phyloP scores from a whole-genome alignment of 2,329 filamentous ascomycete species.

The Periconia macrospinosa region DNA sequence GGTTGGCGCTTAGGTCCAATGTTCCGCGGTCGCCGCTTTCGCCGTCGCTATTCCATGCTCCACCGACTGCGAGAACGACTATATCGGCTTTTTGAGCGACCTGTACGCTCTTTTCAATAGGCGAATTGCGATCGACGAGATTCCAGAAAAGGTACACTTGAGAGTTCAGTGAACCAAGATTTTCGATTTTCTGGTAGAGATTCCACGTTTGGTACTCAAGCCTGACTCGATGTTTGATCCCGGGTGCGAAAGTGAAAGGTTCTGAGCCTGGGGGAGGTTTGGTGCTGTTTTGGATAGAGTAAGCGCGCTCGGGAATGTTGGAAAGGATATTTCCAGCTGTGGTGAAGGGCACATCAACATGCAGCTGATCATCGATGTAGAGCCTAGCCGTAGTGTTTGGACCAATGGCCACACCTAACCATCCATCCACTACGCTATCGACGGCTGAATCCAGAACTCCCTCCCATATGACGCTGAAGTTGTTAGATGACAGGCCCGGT shows the following conservation, averaged over 20 bases:
- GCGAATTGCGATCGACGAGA: constrained; percentile 42
- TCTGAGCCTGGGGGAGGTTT: constrained; percentile 40
- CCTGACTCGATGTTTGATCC: constrained; percentile 39
- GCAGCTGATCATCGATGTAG: constrained; percentile 39
- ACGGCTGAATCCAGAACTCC: constrained; percentile 44
- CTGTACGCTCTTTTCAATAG: constrained; percentile 38
- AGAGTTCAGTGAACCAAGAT: constrained; percentile 46
- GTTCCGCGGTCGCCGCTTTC: constrained; percentile 48
- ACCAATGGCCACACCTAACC: constrained; percentile 47
- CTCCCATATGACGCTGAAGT: constrained; percentile 51
- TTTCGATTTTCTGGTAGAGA: constrained; percentile 43
- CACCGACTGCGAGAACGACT: constrained; percentile 46
- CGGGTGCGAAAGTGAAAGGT: constrained; percentile 44
- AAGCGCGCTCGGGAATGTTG: constrained; percentile 46
- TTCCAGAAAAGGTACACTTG: constrained; percentile 52
- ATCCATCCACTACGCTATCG: constrained; percentile 44
- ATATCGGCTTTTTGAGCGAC: constrained; percentile 43
- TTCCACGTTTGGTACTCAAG: constrained; percentile 51
- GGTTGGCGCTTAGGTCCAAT: constrained; percentile 40
- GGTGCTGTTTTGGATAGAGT: constrained; percentile 42
- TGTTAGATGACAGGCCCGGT: constrained; percentile 46
- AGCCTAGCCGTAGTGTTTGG: constrained; percentile 46
- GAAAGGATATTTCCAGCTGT: constrained; percentile 40
- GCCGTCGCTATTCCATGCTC: constrained; percentile 51
- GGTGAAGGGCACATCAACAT: constrained; percentile 29